phyloP scores from a whole-genome alignment of 805 yeast species.

The Teunomyces barrocoloradensis region DNA sequence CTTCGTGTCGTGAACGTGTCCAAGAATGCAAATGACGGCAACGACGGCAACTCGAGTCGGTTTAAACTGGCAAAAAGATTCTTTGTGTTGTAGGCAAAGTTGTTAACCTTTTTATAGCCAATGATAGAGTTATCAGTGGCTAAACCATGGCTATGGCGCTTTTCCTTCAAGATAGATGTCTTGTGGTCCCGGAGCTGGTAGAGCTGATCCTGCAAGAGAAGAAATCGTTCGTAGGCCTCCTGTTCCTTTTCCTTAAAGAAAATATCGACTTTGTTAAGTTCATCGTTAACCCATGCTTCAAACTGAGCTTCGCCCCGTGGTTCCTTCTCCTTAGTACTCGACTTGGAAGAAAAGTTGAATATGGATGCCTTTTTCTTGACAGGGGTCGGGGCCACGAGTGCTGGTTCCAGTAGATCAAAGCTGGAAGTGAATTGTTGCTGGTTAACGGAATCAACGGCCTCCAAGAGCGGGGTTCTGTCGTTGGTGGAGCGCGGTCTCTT shows the following conservation, averaged over 20 bases:
- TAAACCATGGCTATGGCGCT: slow-evolving; percentile 4
- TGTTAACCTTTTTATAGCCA: slow-evolving; percentile 23
- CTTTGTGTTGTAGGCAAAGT: slow-evolving; percentile 29
- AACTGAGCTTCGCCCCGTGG: slow-evolving; percentile 48
- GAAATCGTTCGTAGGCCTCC: slow-evolving; percentile 56
- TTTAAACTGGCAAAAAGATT: slow-evolving; percentile 21
- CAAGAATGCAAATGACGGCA: slow-evolving; percentile 37
- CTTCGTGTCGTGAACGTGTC: slow-evolving; percentile 3
- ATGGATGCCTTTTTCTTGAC: slow-evolving; percentile 16
- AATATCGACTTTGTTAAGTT: slow-evolving; percentile 55
- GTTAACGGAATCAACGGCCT: not conserved
- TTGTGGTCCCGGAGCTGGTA: slow-evolving; percentile 59
- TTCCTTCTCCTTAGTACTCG: slow-evolving; percentile 18
- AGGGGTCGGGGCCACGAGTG: not conserved
- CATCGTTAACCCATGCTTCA: slow-evolving; percentile 62
- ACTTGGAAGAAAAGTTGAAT: slow-evolving; percentile 19
- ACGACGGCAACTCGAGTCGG: slow-evolving; percentile 39
- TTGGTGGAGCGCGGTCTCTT: not conserved
- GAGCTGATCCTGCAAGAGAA: slow-evolving; percentile 66
- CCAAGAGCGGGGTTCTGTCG: slow-evolving; percentile 5
- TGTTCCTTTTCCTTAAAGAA: slow-evolving; percentile 63
- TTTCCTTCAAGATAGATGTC: slow-evolving; percentile 11
- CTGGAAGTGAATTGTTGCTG: not conserved
- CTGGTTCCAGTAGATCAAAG: slow-evolving; percentile 1
- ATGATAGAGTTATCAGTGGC: slow-evolving; percentile 9